These are phyloP conservation scores for Saturnispora ahearnii DNA, from an alignment of 805 yeast species.

Conservation along the genomic window DNA sequence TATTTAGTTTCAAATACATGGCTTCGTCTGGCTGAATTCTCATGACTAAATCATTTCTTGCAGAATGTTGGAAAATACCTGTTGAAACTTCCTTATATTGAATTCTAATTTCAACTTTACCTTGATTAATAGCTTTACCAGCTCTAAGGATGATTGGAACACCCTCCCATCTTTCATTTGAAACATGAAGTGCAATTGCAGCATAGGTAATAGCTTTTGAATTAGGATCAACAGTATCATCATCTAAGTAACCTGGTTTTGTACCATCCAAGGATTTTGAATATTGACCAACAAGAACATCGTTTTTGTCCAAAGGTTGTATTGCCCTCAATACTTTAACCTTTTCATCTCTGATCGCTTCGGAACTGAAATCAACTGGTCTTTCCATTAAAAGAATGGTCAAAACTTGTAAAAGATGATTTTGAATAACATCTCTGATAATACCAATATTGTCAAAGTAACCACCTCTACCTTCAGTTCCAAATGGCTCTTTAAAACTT, in stretches of 20 bases:
- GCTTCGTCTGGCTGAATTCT: constrained; percentile 95
- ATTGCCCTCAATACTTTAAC: constrained; percentile 85
- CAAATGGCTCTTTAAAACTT: constrained; percentile 95
- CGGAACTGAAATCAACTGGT: constrained; percentile 86
- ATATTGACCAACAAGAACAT: constrained; percentile 84
- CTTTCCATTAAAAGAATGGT: constrained; percentile 93
- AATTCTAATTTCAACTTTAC: constrained; percentile 89
- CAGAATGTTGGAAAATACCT: constrained; percentile 73
- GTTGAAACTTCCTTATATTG: constrained; percentile 82
- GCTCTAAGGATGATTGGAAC: constrained; percentile 95
- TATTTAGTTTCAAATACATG: constrained; percentile 83
- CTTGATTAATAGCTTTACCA: constrained; percentile 93
- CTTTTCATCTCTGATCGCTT: constrained; percentile 91
- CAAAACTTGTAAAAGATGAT: constrained; percentile 87
- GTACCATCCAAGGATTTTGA: constrained; percentile 73
- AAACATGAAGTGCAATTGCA: constrained; percentile 67
- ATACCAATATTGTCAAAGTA: constrained; percentile 93
- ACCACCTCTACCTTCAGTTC: constrained; percentile 98
- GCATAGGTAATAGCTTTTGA: constrained; percentile 92
- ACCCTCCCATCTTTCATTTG: constrained; percentile 97
- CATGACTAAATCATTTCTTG: constrained; percentile 88
- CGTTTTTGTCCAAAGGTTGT: constrained; percentile 52
- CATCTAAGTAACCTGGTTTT: constrained; percentile 88
- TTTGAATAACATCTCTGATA: constrained; percentile 96
- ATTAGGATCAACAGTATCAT: constrained; percentile 71